phyloP scores from a whole-genome alignment of 1,139 yeast species.

The Pichia terricola region DNA sequence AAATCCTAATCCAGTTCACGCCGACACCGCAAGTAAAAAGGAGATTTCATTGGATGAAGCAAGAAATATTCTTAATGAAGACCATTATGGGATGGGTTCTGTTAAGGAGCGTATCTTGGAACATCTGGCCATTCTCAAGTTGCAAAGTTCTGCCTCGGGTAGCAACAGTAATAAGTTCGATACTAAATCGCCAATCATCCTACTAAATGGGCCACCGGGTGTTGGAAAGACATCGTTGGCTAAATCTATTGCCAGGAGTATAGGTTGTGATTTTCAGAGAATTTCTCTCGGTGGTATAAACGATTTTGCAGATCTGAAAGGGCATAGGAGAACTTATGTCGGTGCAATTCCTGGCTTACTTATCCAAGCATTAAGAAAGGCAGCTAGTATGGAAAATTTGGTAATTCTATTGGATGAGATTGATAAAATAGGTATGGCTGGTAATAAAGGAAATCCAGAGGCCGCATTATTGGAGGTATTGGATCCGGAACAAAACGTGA shows the following conservation, averaged over 20 bases:
- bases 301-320: constrained; percentile 86
- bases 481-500: constrained; percentile 82
- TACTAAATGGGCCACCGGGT: constrained; percentile 92
- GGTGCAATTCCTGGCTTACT: constrained; percentile 91
- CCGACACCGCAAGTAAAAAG: too few species aligned
- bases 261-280: constrained; percentile 74
- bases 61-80: constrained; percentile 53
- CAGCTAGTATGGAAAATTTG: constrained; percentile 68
- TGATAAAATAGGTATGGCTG: constrained; percentile 63
- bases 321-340: constrained; percentile 87
- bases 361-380: constrained; percentile 68
- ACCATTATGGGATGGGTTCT: constrained; percentile 76
- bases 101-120: constrained; percentile 78
- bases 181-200: constrained; percentile 53
- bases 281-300: constrained; percentile 82
- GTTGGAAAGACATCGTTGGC: constrained; percentile 92
- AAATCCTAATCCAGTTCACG: too few species aligned
- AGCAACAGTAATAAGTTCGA: background rate
- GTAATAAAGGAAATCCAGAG: constrained; percentile 78
- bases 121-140: constrained; percentile 67
- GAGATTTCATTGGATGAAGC: constrained; percentile 36
- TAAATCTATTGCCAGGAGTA: constrained; percentile 71
- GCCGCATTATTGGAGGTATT: constrained; percentile 84
- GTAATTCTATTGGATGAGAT: constrained; percentile 84
- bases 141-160: constrained; percentile 18